Evolutionary conservation across 2,329 filamentous ascomycete genomes (phyloP).

Genomic region (Exophiala lecanii-corni): DNA sequence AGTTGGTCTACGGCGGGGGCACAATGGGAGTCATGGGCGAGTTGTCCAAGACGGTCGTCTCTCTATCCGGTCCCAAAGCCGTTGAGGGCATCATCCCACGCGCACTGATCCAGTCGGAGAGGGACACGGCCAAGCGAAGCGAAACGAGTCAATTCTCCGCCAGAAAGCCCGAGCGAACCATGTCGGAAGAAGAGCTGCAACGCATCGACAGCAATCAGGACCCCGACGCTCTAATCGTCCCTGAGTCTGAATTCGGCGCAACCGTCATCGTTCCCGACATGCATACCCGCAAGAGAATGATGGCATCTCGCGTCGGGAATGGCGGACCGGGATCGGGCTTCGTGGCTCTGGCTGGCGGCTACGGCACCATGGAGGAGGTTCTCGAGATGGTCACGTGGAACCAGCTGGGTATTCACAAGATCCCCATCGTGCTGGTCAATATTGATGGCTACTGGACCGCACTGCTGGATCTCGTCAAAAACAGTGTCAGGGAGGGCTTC

Average conservation of each 20-base stretch:
- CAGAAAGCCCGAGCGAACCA: constrained; percentile 48
- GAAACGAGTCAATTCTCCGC: constrained; percentile 13
- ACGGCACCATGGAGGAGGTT: constrained; percentile 92
- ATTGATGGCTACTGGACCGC: constrained; percentile 90
- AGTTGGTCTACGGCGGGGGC: constrained; percentile 90
- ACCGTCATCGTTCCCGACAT: constrained; percentile 92
- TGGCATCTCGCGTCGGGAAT: constrained; percentile 80
- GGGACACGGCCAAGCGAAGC: constrained; percentile 23
- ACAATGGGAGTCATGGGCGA: constrained; percentile 96
- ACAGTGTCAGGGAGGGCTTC: constrained; percentile 71
- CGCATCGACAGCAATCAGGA: constrained; percentile 27
- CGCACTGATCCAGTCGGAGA: constrained; percentile 73
- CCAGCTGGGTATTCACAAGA: constrained; percentile 84
- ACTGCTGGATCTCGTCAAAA: constrained; percentile 73
- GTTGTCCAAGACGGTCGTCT: constrained; percentile 77
- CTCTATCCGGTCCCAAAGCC: constrained; percentile 69
- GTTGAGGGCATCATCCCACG: constrained; percentile 94
- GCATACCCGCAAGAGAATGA: constrained; percentile 91
- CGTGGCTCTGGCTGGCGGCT: constrained; percentile 81
- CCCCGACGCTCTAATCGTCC: constrained; percentile 28
- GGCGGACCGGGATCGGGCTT: constrained; percentile 83
- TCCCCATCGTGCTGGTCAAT: constrained; percentile 77
- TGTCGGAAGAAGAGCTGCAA: constrained; percentile 52
- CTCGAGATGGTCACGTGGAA: constrained; percentile 96
- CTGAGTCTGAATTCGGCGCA: constrained; percentile 59